Evolutionary conservation across 2,329 filamentous ascomycete species (phyloP), one percentile per base, ranked within the genome.

Genomic region (Mariannaea elegans): DNA sequence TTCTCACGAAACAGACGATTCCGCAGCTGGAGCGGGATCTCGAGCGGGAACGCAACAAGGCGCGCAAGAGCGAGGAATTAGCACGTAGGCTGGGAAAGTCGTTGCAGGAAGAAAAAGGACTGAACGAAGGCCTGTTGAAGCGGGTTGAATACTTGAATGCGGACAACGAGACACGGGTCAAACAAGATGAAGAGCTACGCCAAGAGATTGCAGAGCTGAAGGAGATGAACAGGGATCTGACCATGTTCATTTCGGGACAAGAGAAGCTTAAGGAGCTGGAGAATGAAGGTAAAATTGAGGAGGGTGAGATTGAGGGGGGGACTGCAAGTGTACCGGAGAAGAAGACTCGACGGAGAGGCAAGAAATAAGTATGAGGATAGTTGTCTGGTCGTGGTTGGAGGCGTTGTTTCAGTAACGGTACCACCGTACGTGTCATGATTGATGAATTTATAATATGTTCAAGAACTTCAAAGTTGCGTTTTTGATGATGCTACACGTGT

Each of bases 151-250:
- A 91, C 65, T 77, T 97, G 41, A 87, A 90, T 61, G 80, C 81
- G 39, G 88, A 92, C 67, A 78, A 89, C 7, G 82, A 84, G 56
- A 79, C 65, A 18, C 76, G 92, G 16, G 81, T 84, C 39, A 81
- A 81, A 59, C 83, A 90, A 72, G 76, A 89, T 2, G 80, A 81
- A 23, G 81, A 80, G 38, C 76, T 91, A 4, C 85, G 84, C 67
- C 72, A 68, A 13, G 87, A 93, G 75, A 90, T 91, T 65, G 83
- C 80, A 36, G 93, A 97, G 66, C 77, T 97, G 41, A 87, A 88
- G 65, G 93, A 97, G 74, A 90, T 93, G 82, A 97, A 97, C 72
- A 85, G 91, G 13, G 94, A 97, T 73, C 74, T 97, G 73, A 88
- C 84, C 49, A 94, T 97, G 83, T 97, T 94, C 71, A 94, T 97